These are phyloP conservation scores for Saccharomyces hybrid DNA, from an alignment of 1,139 yeast species.

Conservation along the genomic window DNA sequence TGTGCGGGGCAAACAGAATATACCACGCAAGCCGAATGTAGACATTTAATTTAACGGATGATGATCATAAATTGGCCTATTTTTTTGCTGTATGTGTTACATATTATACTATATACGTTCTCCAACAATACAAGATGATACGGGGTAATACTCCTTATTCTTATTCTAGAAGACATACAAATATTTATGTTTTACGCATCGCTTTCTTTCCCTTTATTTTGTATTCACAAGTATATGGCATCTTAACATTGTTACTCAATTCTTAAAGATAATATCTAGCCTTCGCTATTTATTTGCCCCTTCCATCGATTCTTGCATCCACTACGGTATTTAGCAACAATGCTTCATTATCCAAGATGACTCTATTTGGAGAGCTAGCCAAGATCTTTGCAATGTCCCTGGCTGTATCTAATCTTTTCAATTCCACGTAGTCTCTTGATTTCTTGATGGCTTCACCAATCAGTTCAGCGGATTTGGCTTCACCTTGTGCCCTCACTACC, in stretches of 20 bases:
- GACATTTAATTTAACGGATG: not conserved
- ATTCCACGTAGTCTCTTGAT: constrained; percentile 88
- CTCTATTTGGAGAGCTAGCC: constrained; percentile 82
- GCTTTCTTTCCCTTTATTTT: not conserved
- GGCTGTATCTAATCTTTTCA: constrained; percentile 95
- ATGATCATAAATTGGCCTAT: not conserved
- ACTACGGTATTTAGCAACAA: constrained; percentile 80
- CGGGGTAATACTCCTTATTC: not conserved
- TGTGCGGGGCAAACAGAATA: constrained; percentile 2
- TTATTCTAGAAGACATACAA: not conserved
- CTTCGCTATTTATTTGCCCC: not conserved
- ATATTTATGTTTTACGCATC: not conserved
- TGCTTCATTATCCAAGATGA: constrained; percentile 85
- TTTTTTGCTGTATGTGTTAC: not conserved
- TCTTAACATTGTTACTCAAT: not conserved
- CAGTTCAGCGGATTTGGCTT: constrained; percentile 94
- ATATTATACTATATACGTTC: not conserved
- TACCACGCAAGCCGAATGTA: not conserved
- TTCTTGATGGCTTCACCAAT: constrained; percentile 98
- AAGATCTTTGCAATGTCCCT: constrained; percentile 86
- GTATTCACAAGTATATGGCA: not conserved
- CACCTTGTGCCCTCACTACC: constrained; percentile 97
- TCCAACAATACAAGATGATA: not conserved
- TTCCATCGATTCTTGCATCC: constrained; percentile 38
- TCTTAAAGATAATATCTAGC: not conserved